phyloP scores from a whole-genome alignment of 495 filamentous ascomycete species.

The Melanomma pulvis-pyrius region DNA sequence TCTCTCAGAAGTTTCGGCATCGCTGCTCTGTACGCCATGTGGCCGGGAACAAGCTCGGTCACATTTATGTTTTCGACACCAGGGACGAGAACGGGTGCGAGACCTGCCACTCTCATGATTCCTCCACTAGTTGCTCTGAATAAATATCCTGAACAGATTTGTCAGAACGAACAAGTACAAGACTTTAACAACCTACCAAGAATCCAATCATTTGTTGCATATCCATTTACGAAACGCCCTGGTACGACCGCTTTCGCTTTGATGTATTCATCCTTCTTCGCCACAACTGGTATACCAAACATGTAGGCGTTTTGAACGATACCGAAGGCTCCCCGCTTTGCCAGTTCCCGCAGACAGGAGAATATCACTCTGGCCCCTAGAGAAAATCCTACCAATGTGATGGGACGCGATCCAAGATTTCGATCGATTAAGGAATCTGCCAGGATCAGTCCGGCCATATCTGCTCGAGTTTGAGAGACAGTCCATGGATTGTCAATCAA shows the following conservation, averaged over 20 bases:
- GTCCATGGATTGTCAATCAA: constrained; percentile 98
- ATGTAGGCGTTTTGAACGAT: constrained; percentile 94
- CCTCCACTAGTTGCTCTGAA: constrained; percentile 94
- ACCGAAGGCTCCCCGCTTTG: constrained; percentile 82
- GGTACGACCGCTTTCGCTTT: constrained; percentile 78
- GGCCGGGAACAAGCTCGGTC: constrained; percentile 82
- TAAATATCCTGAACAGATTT: constrained; percentile 65
- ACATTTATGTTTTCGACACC: constrained; percentile 90
- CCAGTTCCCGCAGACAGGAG: constrained; percentile 84
- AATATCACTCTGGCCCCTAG: constrained; percentile 92
- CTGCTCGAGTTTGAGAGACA: constrained; percentile 87
- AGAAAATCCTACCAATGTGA: constrained; percentile 96
- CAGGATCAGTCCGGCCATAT: constrained; percentile 85
- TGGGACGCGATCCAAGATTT: constrained; percentile 86
- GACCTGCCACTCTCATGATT: constrained; percentile 87
- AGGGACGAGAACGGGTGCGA: constrained; percentile 77
- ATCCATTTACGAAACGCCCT: constrained; percentile 92
- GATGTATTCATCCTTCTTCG: constrained; percentile 88
- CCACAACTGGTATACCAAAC: constrained; percentile 89
- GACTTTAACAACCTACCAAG: constrained; percentile 53
- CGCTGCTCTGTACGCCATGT: constrained; percentile 93
- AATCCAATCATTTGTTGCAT: constrained; percentile 96
- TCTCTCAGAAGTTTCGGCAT: constrained; percentile 86
- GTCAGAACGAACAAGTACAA: not conserved
- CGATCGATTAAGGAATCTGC: constrained; percentile 92